phyloP scores from a whole-genome alignment of 139 green algal genomes.

The Tetratostichococcus sp. region DNA sequence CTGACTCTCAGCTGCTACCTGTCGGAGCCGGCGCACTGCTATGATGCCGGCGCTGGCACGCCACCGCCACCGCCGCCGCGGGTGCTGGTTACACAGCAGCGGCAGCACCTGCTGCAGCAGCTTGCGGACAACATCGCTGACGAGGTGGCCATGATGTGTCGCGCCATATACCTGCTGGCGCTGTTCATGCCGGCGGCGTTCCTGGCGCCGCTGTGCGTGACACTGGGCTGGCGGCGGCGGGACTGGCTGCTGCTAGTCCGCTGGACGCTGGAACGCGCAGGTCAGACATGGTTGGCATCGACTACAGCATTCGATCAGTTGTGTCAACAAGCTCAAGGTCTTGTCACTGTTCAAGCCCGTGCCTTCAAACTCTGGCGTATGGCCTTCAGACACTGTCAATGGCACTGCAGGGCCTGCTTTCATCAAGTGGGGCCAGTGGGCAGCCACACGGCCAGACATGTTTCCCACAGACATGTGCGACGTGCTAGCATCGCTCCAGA shows the following conservation, averaged over 20 bases:
- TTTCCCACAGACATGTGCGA: slow-evolving; percentile 86
- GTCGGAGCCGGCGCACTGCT: neutral
- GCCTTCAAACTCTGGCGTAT: too few species aligned
- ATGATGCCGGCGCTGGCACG: too few species aligned
- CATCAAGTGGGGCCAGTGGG: slow-evolving; percentile 99
- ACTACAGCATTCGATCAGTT: slow-evolving; percentile 3
- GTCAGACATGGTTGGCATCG: slow-evolving; percentile 30
- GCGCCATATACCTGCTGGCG: slow-evolving; percentile 50
- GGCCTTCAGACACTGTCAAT: too few species aligned
- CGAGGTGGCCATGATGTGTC: slow-evolving; percentile 33
- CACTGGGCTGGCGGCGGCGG: slow-evolving; percentile 24
- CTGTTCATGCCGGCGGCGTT: slow-evolving; percentile 65
- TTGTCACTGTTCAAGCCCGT: too few species aligned
- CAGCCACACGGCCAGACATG: slow-evolving; percentile 84
- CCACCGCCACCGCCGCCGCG: too few species aligned
- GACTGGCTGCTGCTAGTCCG: slow-evolving; percentile 67
- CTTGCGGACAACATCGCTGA: neutral
- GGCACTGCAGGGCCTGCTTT: slow-evolving; percentile 55
- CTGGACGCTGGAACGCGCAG: slow-evolving; percentile 72
- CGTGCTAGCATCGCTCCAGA: slow-evolving; percentile 73
- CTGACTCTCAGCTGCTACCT: neutral
- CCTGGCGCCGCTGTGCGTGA: slow-evolving; percentile 35
- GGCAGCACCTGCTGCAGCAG: neutral
- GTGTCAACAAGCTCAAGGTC: too few species aligned
- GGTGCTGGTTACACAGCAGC: neutral